Base-by-base conservation (phyloP, 805 yeast species). In the Phaffomyces opuntiae region DNA sequence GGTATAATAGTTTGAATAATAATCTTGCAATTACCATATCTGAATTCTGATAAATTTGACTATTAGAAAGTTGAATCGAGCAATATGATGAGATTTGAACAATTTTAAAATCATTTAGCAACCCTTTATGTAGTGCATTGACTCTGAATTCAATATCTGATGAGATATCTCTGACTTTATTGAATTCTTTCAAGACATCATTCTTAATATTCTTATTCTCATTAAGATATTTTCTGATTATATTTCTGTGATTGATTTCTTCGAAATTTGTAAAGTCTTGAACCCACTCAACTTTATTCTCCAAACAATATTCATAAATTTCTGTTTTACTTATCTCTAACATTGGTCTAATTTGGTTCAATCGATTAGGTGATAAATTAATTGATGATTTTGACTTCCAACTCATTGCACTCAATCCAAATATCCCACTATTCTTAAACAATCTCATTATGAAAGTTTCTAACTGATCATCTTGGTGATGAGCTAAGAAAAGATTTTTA, bases 371-470 rank as follows among this genome's bases (percentile, higher is more conserved):
- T 14, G 43, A 25, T 38, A 34, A 17, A 24, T 44, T 46, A 9
- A 49, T 48, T 2, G 57, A 51, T 9, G 61, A 56, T 36, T 49
- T 52, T 6, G 56, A 34, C 33, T 45, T 29, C 3, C 56, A 52
- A 34, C 54, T 56, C 69, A 83, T 80, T 0, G 87, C 84, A 1
- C 70, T 67, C 9, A 83, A 65, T 0, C 95, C 95, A 60, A 72
- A 67, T n/a, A 74, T 45, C 0, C 75, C 64, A 35, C 78, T 71
- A 27, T 73, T 70, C 1, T 61, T 44, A 2, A 65, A 43, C 42
- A 83, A 64, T 33, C 95, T 61, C 57, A 80, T 70, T 21, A 82
- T 49, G 49, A 74, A 80, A 0, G 91, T 83, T 55, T 87, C 95
- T 13, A 81, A 44, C 54, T 83, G 88, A 59, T 87, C 95, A 55